phyloP scores from a whole-genome alignment of 257 asterid genomes.

The Perilla frutescens region DNA sequence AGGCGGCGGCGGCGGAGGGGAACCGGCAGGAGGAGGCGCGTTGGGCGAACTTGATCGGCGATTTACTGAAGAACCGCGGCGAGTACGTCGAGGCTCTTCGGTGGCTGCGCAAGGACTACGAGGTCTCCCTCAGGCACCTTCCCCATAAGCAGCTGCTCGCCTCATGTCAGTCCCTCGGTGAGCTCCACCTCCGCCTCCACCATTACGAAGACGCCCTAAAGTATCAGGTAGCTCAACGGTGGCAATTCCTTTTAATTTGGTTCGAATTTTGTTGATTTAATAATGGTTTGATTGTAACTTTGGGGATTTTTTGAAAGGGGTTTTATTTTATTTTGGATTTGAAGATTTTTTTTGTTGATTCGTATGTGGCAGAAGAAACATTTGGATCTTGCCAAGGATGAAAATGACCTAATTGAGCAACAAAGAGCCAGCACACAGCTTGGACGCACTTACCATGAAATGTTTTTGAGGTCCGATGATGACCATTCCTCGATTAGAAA shows the following conservation, averaged over 20 bases:
- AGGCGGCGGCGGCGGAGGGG: conserved; percentile 63
- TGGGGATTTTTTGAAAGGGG: background rate
- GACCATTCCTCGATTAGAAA: conserved; percentile 72
- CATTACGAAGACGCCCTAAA: conserved; percentile 60
- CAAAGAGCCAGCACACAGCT: conserved; percentile 98
- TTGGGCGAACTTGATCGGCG: conserved; percentile 88
- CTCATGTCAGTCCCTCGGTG: conserved; percentile 96
- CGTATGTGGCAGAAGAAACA: conserved; percentile 70
- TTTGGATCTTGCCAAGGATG: conserved; percentile 77
- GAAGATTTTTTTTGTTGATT: conserved; percentile 2
- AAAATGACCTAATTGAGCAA: conserved; percentile 77
- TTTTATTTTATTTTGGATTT: background rate
- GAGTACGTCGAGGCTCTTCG: conserved; percentile 83
- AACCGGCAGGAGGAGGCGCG: conserved; percentile 90
- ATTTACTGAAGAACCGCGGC: conserved; percentile 81
- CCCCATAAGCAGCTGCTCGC: conserved; percentile 76
- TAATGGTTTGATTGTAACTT: background rate
- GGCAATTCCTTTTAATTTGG: background rate
- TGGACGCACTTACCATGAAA: conserved; percentile 93
- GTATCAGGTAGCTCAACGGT: conserved; percentile 57
- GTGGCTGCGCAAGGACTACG: conserved; percentile 91
- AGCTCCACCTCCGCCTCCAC: conserved; percentile 76
- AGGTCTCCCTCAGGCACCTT: conserved; percentile 59
- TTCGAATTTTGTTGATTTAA: background rate
- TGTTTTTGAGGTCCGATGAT: conserved; percentile 74